Evolutionary conservation across 495 filamentous ascomycete genomes (phyloP), one percentile per base, ranked within the genome.

Genomic region (Achaetomiella virescens): DNA sequence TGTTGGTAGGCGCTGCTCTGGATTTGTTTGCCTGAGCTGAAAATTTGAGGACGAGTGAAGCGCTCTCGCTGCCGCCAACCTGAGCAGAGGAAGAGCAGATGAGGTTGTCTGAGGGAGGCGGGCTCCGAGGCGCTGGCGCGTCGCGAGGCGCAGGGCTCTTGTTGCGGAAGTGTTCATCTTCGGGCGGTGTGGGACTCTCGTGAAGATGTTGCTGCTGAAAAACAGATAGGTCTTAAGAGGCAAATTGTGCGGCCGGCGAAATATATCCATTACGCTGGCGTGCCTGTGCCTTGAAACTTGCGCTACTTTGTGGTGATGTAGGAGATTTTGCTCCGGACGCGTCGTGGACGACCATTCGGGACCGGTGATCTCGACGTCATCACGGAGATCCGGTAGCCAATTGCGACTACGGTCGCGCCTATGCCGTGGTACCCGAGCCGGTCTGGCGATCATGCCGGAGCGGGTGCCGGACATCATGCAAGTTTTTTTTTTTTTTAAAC

Each of bases 161-260:
- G 54, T 45, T 27, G 55, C 17, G 7, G 37, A 29, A 18, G 48
- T 4, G 29, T 57, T 52, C 55, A 57, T 57, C 14, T 24, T 52
- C 4, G 41, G 6, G 15, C 17, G 5, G 27, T 31, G 27, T 9
- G 27, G 4, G 27, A 31, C 27, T 9, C 9, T 4, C 4, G 27
- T 4, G 5, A 9, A 31, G 27, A 31, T 4, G 27, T 37, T 7
- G 15, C 7, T 41, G 17, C 3, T 12, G 12, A 14, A 12, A 38
- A 38, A 38, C 12, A 15, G 10, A n/a, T 41, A 6, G 38, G 15
- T 3, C 6, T 17, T n/a, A 2, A 2, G 38, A 18, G 17, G n/a
- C 38, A 6, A 6, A n/a, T n/a, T 31, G 27, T 31, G 27, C 27
- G 4, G 27, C 27, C 27, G 27, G 27, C 27, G 27, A 4, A 31